Conservation (phyloP, 371 early-diverging fungal genomes). For the Basidiobolus heterosporus region DNA sequence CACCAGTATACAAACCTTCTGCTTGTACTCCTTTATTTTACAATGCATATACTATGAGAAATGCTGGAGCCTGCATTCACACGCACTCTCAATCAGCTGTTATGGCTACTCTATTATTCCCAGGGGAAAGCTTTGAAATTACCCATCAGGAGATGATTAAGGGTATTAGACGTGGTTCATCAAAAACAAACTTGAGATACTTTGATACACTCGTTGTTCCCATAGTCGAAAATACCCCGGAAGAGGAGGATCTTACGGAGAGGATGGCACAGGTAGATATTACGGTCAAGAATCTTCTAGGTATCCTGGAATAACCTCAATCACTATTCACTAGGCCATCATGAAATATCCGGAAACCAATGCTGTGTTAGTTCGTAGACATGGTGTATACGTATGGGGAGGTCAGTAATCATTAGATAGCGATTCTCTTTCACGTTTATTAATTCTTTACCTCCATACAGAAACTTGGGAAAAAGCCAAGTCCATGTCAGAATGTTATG, state of each 20-base stretch:
- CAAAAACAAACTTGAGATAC: slow-evolving; percentile 39
- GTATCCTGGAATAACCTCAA: not conserved
- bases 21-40: slow-evolving; percentile 93
- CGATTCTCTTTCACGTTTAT: not conserved
- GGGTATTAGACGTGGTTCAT: slow-evolving; percentile 73
- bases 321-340: slow-evolving; percentile 47
- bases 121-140: slow-evolving; percentile 55
- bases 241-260: slow-evolving; percentile 82
- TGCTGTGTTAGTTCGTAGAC: slow-evolving; percentile 84
- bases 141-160: slow-evolving; percentile 98
- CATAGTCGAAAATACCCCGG: slow-evolving; percentile 89
- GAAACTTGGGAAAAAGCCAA: slow-evolving; percentile 93
- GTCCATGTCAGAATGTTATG: slow-evolving; percentile 95
- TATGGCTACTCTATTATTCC: slow-evolving; percentile 70
- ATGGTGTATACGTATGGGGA: slow-evolving; percentile 89
- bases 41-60: slow-evolving; percentile 75
- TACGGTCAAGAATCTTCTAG: not conserved
- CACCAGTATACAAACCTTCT: slow-evolving; percentile 49
- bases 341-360: slow-evolving; percentile 76
- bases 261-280: slow-evolving; percentile 66
- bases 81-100: slow-evolving; percentile 92
- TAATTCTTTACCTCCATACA: slow-evolving; percentile 7
- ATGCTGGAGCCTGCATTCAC: slow-evolving; percentile 90
- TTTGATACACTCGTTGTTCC: slow-evolving; percentile 82
- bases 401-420: slow-evolving; percentile 17